These are phyloP conservation scores for Euphrasia confusa DNA, from an alignment of 257 asterid genomes.

Conservation along the genomic window DNA sequence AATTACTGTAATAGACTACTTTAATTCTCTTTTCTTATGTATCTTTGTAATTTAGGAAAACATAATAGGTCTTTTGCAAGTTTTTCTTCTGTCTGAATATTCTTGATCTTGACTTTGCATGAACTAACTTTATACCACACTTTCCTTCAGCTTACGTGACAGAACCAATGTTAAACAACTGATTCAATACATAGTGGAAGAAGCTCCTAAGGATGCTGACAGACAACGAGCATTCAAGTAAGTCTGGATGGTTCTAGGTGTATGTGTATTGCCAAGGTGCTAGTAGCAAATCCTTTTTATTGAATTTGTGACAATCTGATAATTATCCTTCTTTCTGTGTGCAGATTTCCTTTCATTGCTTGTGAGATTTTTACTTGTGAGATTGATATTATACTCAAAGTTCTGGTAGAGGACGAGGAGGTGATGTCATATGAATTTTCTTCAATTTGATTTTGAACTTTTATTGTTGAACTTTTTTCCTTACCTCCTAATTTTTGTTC, in stretches of 20 bases:
- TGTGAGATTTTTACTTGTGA: constrained; percentile 86
- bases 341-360: constrained; percentile 84
- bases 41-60: not conserved
- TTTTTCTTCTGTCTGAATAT: constrained; percentile 6
- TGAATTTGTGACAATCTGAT: constrained; percentile 10
- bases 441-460: constrained; percentile 14
- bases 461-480: constrained; percentile 12
- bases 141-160: constrained; percentile 67
- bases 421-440: constrained; percentile 29
- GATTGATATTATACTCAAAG: constrained; percentile 79
- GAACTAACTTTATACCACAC: constrained; percentile 12
- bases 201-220: constrained; percentile 69
- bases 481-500: constrained; percentile 33
- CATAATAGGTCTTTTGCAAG: not conserved
- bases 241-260: constrained; percentile 30
- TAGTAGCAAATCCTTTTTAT: constrained; percentile 11
- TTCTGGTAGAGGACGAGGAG: constrained; percentile 87
- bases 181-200: constrained; percentile 73
- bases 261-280: constrained; percentile 19
- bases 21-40: not conserved
- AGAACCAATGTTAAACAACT: constrained; percentile 62
- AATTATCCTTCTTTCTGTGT: constrained; percentile 15
- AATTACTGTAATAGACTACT: not conserved
- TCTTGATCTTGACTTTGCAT: constrained; percentile 18
- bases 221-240: constrained; percentile 77